Conservation (phyloP, 148 eudicot species). For the Chenopodium suecicum region DNA sequence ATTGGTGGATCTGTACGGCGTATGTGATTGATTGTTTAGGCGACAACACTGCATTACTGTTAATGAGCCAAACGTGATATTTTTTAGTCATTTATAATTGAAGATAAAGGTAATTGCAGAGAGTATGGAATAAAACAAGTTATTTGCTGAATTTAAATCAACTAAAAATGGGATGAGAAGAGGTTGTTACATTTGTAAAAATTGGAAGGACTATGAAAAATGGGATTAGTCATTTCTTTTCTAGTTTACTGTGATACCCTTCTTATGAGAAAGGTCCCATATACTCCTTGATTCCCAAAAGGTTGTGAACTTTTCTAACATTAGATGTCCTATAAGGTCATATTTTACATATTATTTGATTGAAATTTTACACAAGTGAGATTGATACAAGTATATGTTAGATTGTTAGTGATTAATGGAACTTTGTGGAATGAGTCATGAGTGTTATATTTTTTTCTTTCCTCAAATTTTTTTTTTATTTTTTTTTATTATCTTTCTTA, state of each 20-base stretch:
- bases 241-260: neutral
- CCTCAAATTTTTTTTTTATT: no score
- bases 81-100: neutral
- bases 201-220: neutral
- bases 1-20: slow-evolving; percentile 31
- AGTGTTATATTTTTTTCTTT: no score
- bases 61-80: neutral
- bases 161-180: neutral
- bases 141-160: neutral
- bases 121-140: neutral
- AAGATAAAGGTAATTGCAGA: neutral
- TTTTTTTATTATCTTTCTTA: no score
- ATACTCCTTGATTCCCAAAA: neutral
- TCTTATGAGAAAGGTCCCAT: neutral
- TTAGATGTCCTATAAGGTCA: neutral
- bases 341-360: no score
- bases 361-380: no score
- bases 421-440: neutral
- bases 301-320: neutral
- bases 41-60: slow-evolving; percentile 50
- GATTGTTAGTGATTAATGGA: no score
- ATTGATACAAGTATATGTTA: no score
- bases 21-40: slow-evolving; percentile 42
- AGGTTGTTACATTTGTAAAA: neutral
- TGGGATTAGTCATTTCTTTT: neutral